These are phyloP conservation scores for Magnaporthales sp. DNA, from an alignment of 2,329 filamentous ascomycete genomes.

Conservation along the genomic window DNA sequence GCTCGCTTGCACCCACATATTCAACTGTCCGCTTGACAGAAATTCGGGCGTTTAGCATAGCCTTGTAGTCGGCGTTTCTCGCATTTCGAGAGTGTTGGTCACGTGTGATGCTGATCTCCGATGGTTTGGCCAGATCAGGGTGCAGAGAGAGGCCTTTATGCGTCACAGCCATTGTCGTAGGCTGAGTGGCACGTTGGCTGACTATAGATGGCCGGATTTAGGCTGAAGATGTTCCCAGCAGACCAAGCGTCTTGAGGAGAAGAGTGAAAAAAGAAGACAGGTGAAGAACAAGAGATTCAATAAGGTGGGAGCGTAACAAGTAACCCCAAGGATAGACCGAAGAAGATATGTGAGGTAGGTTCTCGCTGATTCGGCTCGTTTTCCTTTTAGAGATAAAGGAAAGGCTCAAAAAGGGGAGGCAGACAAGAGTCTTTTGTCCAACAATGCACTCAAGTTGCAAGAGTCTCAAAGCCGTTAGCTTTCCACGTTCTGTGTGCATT, in stretches of 20 bases:
- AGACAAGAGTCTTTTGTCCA: not conserved
- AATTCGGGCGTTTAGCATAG: slow-evolving; percentile 9
- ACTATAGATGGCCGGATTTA: not conserved
- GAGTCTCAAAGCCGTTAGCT: not conserved
- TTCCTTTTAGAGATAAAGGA: not conserved
- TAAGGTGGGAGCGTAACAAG: not conserved
- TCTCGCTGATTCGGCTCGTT: not conserved
- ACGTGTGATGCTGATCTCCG: not conserved
- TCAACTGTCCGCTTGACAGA: slow-evolving; percentile 5
- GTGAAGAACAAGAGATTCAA: not conserved
- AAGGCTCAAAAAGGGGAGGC: not conserved
- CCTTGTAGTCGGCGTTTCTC: slow-evolving; percentile 12
- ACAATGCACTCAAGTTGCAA: not conserved
- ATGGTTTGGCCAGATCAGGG: not conserved
- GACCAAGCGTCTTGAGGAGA: not conserved
- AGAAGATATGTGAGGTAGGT: not conserved
- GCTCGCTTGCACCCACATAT: slow-evolving; percentile 6
- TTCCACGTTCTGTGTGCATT: not conserved
- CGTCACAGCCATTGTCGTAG: not conserved
- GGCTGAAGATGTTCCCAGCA: not conserved
- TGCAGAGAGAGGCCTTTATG: not conserved
- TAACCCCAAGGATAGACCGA: not conserved
- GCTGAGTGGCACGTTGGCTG: not conserved
- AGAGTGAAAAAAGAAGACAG: not conserved
- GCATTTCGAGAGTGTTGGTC: slow-evolving; percentile 4